Percentiles rank a stretch among this genome's conserved stretches.
Conservation (phyloP, 495 filamentous ascomycete genomes). For the Collariella sp. region DNA sequence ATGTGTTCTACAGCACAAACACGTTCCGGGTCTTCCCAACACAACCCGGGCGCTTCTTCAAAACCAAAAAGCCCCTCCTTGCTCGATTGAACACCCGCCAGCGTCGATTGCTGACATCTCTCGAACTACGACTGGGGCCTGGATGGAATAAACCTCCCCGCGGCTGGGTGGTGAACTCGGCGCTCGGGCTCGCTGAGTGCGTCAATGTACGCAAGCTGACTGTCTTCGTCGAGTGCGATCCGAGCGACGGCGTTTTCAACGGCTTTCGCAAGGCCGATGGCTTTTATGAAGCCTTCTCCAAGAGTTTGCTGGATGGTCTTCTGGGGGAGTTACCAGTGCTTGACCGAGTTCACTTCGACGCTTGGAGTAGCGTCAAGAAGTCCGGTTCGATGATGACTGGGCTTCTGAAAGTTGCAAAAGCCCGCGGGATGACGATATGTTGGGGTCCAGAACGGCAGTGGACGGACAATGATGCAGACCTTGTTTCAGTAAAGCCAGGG, state of each 20-base stretch:
- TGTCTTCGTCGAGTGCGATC: conserved; percentile 73
- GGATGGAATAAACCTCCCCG: conserved; percentile 69
- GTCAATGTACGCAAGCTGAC: conserved; percentile 52
- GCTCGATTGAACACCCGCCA: conserved; percentile 59
- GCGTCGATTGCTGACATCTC: conserved; percentile 53
- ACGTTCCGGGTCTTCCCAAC: conserved; percentile 72
- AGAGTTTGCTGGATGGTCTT: conserved; percentile 48
- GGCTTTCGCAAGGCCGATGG: conserved; percentile 61
- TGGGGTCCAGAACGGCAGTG: conserved; percentile 69
- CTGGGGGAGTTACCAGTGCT: conserved; percentile 53
- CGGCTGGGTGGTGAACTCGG: conserved; percentile 60
- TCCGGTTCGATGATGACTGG: conserved; percentile 61
- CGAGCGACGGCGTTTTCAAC: conserved; percentile 60
- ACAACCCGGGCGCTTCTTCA: conserved; percentile 56
- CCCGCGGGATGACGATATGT: conserved; percentile 44
- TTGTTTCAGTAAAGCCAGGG: neutral
- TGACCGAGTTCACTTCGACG: conserved; percentile 64
- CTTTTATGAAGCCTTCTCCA: conserved; percentile 69
- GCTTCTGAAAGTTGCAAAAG: conserved; percentile 48
- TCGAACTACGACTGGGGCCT: conserved; percentile 72
- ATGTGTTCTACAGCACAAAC: conserved; percentile 66
- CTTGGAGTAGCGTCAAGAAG: conserved; percentile 59
- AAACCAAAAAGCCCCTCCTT: conserved; percentile 54
- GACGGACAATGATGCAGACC: conserved; percentile 38
- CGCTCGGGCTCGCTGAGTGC: conserved; percentile 59